Percentiles rank a stretch among this genome's conserved stretches.
These are phyloP conservation scores for Lentinula lateritia DNA, from an alignment of 768 basidiomycete genomes.

Conservation along the genomic window DNA sequence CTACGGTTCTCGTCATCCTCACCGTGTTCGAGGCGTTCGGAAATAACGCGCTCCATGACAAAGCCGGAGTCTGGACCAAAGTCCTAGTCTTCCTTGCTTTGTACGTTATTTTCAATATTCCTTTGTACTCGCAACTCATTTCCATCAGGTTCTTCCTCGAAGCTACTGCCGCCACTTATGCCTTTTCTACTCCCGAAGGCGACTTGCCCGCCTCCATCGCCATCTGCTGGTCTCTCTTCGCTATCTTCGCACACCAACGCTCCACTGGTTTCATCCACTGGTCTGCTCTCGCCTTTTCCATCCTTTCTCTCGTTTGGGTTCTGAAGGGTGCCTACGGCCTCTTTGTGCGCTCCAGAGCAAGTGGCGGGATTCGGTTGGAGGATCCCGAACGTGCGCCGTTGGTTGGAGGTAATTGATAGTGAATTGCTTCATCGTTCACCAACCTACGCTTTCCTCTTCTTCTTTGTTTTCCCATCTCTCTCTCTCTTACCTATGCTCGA, in stretches of 20 bases:
- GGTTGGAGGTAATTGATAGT: constrained; percentile 30
- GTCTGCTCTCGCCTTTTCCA: constrained; percentile 79
- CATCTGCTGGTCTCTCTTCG: constrained; percentile 91
- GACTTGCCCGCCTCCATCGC: constrained; percentile 90
- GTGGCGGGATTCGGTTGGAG: constrained; percentile 55
- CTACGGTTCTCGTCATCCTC: constrained; percentile 75
- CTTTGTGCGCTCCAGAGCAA: constrained; percentile 31
- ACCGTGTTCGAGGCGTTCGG: constrained; percentile 90
- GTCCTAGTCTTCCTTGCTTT: constrained; percentile 92
- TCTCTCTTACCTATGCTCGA: no score
- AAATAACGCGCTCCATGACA: constrained; percentile 56
- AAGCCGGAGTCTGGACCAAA: constrained; percentile 85
- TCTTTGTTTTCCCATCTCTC: no score
- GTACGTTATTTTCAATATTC: constrained; percentile 37
- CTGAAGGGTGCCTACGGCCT: constrained; percentile 66
- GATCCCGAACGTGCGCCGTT: constrained; percentile 91
- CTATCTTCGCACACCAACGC: constrained; percentile 77
- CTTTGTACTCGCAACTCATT: constrained; percentile 1
- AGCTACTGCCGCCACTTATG: constrained; percentile 88
- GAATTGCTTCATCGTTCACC: no score
- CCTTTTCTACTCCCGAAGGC: constrained; percentile 85
- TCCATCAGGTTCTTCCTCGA: constrained; percentile 79
- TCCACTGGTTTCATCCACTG: constrained; percentile 81
- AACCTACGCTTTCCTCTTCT: no score
- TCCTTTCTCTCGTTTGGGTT: constrained; percentile 82